Conservation (phyloP, 2,329 filamentous ascomycete species). For the Lachnellula arida region DNA sequence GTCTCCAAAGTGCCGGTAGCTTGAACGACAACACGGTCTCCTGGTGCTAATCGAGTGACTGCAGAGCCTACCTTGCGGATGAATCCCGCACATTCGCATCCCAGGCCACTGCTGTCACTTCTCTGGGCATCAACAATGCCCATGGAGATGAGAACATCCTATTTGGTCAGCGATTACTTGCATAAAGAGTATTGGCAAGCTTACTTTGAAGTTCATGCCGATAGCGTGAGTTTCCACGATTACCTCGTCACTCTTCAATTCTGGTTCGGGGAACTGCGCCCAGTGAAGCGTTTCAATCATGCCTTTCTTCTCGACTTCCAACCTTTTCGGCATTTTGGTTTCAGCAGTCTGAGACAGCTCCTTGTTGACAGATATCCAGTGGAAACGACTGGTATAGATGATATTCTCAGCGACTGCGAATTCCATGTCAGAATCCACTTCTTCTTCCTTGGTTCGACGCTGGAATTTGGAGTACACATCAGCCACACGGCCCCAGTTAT, state of each 20-base stretch:
- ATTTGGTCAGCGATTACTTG: not conserved
- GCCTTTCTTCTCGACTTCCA: conserved; percentile 13
- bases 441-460: not conserved
- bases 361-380: conserved; percentile 14
- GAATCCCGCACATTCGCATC: conserved; percentile 23
- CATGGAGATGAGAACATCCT: conserved; percentile 22
- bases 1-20: not conserved
- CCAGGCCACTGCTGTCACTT: conserved; percentile 14
- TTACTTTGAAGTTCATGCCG: conserved; percentile 15
- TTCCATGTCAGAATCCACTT: conserved; percentile 26
- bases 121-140: conserved; percentile 13
- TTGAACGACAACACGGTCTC: conserved; percentile 22
- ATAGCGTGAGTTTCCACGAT: conserved; percentile 5
- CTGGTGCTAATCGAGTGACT: conserved; percentile 18
- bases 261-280: not conserved
- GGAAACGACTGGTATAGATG: conserved; percentile 24
- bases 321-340: not conserved
- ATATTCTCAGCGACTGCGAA: conserved; percentile 22
- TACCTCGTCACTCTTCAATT: conserved; percentile 7
- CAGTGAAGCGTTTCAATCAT: conserved; percentile 15
- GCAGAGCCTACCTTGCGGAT: conserved; percentile 22
- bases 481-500: not conserved
- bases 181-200: not conserved
- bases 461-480: conserved; percentile 10
- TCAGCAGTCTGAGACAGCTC: conserved; percentile 3